A percentile compares a stretch with the other conserved stretches of the same genome.
These are phyloP conservation scores for Talaromyces sp. DNA, from an alignment of 2,329 filamentous ascomycete genomes.

Conservation along the genomic window DNA sequence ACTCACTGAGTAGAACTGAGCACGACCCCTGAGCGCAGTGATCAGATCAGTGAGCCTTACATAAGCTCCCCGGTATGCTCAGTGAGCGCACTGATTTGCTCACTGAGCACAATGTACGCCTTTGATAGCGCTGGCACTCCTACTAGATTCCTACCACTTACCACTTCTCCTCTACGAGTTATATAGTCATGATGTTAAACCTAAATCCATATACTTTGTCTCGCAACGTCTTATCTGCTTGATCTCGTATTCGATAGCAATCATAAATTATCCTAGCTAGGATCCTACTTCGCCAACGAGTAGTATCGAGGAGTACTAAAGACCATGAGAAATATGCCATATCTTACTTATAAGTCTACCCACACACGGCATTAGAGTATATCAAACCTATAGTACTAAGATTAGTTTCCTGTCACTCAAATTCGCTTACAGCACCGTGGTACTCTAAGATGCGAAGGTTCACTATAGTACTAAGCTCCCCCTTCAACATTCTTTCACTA, in stretches of 20 bases:
- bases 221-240: conserved; percentile 7
- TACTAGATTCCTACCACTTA: conserved; percentile 1
- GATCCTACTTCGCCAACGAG: neutral
- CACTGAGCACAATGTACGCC: conserved; percentile 8
- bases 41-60: too few relatives aligned
- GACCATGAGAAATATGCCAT: neutral
- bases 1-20: too few relatives aligned
- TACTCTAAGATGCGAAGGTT: neutral
- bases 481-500: too few relatives aligned
- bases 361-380: neutral
- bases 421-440: neutral
- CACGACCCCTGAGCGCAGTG: too few relatives aligned
- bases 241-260: conserved; percentile 7
- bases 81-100: neutral
- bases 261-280: neutral
- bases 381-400: neutral
- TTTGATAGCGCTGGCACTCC: conserved; percentile 7
- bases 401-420: neutral
- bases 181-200: conserved; percentile 1
- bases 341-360: neutral
- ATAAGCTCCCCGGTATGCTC: too few relatives aligned
- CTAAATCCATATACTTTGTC: conserved; percentile 9
- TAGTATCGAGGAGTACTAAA: neutral
- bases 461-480: neutral
- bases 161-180: conserved; percentile 10